These are phyloP conservation scores for Ceratocystis cacaofunesta DNA, from an alignment of 2,329 filamentous ascomycete species.

Conservation along the genomic window DNA sequence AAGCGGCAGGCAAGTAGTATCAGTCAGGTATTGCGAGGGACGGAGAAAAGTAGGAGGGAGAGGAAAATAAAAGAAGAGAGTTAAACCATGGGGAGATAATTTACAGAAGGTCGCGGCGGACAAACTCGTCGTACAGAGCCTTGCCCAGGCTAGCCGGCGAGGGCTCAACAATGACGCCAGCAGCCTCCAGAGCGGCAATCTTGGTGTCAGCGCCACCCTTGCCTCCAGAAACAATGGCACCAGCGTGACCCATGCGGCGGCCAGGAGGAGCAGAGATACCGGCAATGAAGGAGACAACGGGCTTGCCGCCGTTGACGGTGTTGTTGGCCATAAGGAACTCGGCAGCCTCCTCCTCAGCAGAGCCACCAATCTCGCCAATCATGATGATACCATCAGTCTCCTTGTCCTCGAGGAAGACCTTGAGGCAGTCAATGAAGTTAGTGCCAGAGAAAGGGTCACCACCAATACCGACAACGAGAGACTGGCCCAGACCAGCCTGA, in stretches of 20 bases:
- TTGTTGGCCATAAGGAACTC: slow-evolving; percentile 91
- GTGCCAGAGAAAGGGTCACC: slow-evolving; percentile 98
- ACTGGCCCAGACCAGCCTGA: slow-evolving; percentile 90
- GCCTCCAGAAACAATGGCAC: slow-evolving; percentile 91
- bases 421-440: slow-evolving; percentile 99
- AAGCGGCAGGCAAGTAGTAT: background rate
- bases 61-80: background rate
- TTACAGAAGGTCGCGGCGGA: slow-evolving; percentile 90
- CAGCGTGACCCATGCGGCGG: slow-evolving; percentile 95
- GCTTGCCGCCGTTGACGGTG: slow-evolving; percentile 70
- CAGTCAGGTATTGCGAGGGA: background rate
- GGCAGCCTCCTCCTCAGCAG: slow-evolving; percentile 93
- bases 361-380: slow-evolving; percentile 98
- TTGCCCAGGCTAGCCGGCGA: slow-evolving; percentile 86
- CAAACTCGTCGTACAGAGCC: slow-evolving; percentile 86
- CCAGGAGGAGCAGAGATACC: slow-evolving; percentile 95
- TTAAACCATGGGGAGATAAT: slow-evolving; percentile 12
- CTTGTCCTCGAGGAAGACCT: slow-evolving; percentile 87
- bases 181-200: slow-evolving; percentile 84
- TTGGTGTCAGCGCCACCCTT: slow-evolving; percentile 98
- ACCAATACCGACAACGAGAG: slow-evolving; percentile 93
- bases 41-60: background rate
- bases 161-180: slow-evolving; percentile 91
- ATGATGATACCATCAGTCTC: slow-evolving; percentile 99
- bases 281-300: slow-evolving; percentile 94